These are phyloP conservation scores for Xylaria sp. DNA, from an alignment of 2,329 filamentous ascomycete species.

Conservation along the genomic window DNA sequence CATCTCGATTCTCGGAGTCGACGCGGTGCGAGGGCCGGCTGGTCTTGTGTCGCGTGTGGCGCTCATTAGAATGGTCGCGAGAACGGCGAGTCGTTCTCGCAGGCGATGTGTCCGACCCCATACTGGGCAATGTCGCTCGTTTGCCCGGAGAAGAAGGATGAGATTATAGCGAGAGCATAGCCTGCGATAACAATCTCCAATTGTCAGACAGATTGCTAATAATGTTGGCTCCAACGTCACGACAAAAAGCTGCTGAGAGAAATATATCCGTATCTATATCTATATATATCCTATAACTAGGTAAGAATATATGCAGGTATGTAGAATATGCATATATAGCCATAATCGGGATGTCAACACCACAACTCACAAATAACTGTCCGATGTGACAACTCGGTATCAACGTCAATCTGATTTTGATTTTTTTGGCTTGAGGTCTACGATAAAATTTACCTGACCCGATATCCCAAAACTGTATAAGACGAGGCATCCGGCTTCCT, in stretches of 20 bases:
- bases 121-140: slow-evolving; percentile 6
- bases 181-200: background rate
- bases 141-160: background rate
- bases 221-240: background rate
- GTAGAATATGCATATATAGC: too few relatives aligned
- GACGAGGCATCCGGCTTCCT: too few relatives aligned
- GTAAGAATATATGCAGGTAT: too few relatives aligned
- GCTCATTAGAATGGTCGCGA: slow-evolving; percentile 26
- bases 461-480: too few relatives aligned
- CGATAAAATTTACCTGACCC: too few relatives aligned
- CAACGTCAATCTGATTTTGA: too few relatives aligned
- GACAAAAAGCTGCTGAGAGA: background rate
- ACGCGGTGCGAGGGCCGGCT: slow-evolving; percentile 31
- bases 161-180: slow-evolving; percentile 2
- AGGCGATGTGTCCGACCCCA: slow-evolving; percentile 23
- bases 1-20: slow-evolving; percentile 20
- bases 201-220: background rate
- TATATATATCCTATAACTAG: background rate
- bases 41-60: slow-evolving; percentile 30
- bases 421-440: too few relatives aligned
- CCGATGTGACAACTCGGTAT: too few relatives aligned
- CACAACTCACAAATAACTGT: too few relatives aligned
- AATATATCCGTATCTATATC: background rate
- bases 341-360: too few relatives aligned
- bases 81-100: slow-evolving; percentile 1